Evolutionary conservation across 2,329 filamentous ascomycete genomes (phyloP).

Genomic region (Fusarium agapanthi): DNA sequence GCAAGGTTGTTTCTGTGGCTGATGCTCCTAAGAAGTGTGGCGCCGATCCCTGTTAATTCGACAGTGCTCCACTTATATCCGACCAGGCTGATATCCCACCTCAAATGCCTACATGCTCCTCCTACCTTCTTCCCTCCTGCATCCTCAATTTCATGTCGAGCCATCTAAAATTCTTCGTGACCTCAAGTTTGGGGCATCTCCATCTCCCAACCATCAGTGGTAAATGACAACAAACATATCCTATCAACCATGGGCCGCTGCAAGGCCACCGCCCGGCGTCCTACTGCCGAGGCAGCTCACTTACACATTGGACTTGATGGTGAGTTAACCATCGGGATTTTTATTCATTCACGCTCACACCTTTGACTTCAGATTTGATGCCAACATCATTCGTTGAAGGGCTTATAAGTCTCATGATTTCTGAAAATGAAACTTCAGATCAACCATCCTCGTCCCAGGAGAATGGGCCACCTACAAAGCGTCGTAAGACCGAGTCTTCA

Average conservation of each 20-base stretch:
- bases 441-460: conserved; percentile 10
- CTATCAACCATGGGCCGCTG: conserved; percentile 20
- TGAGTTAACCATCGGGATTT: conserved; percentile 22
- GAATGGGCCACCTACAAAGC: conserved; percentile 42
- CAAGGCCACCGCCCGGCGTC: conserved; percentile 18
- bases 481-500: conserved; percentile 41
- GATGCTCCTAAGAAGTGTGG: conserved; percentile 10
- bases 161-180: conserved; percentile 1
- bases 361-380: conserved; percentile 34
- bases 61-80: conserved; percentile 29
- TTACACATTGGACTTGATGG: conserved; percentile 39
- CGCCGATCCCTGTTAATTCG: conserved; percentile 1
- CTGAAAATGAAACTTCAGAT: conserved; percentile 1
- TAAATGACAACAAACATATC: neutral
- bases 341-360: neutral
- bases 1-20: conserved; percentile 41
- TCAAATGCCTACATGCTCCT: conserved; percentile 20
- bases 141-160: conserved; percentile 16
- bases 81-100: conserved; percentile 37
- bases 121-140: conserved; percentile 24
- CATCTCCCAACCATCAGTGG: neutral
- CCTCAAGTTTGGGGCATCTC: neutral
- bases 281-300: neutral
- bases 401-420: conserved; percentile 34
- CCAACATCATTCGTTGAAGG: conserved; percentile 36